Conservation (phyloP, 1,284 basidiomycete genomes). For the Puccinia horiana region DNA sequence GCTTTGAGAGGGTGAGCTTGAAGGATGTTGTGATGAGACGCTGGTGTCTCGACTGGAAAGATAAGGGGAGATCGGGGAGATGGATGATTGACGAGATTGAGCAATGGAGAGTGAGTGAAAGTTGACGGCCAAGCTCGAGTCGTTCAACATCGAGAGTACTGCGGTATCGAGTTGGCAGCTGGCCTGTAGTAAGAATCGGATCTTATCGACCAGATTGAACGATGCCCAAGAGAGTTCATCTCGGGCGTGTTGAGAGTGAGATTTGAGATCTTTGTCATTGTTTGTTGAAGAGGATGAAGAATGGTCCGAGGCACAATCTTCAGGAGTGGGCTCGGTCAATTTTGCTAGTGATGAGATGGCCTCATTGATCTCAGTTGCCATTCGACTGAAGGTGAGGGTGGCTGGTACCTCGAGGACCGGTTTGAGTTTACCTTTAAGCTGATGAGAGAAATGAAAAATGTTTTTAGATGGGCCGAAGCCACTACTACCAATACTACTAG, state of each 20-base stretch:
- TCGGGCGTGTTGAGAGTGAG: not conserved
- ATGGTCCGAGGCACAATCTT: not conserved
- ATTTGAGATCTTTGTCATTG: not conserved
- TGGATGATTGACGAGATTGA: slow-evolving; percentile 51
- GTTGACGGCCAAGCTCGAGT: slow-evolving; percentile 63
- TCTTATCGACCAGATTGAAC: slow-evolving; percentile 29
- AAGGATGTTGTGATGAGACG: not conserved
- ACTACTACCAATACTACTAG: not conserved
- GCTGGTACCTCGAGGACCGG: slow-evolving; percentile 15
- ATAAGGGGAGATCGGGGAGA: slow-evolving; percentile 30
- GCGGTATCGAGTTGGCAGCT: slow-evolving; percentile 45
- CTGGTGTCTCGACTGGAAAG: slow-evolving; percentile 48
- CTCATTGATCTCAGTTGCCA: slow-evolving; percentile 15
- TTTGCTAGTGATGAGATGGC: slow-evolving; percentile 23
- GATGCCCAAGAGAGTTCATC: slow-evolving; percentile 35
- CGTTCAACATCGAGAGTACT: slow-evolving; percentile 18
- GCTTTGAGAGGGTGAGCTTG: slow-evolving; percentile 36
- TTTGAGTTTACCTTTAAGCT: slow-evolving; percentile 21
- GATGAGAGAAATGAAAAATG: slow-evolving; percentile 31
- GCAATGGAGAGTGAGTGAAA: slow-evolving; percentile 57
- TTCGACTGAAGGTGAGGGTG: not conserved
- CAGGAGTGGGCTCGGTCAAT: slow-evolving; percentile 29
- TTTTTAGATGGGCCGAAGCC: not conserved
- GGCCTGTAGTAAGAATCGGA: slow-evolving; percentile 40
- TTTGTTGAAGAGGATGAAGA: not conserved